A percentile compares a stretch with the other conserved stretches of the same genome.
Conservation (phyloP, 2,329 filamentous ascomycete genomes). For the Trichoderma cornu-damae region DNA sequence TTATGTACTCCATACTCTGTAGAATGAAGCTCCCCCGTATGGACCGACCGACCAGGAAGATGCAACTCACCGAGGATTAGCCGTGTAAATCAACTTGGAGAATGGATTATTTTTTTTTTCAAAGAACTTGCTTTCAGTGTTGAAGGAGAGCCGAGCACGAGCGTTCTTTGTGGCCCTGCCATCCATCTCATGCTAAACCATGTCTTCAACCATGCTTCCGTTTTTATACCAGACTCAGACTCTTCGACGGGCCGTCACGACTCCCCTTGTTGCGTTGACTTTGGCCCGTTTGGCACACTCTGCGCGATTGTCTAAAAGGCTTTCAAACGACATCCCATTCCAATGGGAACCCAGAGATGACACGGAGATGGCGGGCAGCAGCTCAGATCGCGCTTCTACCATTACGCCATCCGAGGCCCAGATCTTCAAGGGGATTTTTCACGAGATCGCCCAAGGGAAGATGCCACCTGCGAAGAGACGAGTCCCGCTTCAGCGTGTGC, state of each 20-base stretch:
- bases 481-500: not conserved
- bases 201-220: conserved; percentile 51
- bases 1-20: no score
- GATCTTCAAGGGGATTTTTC: conserved; percentile 56
- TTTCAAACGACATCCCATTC: conserved; percentile 46
- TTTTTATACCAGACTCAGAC: conserved; percentile 72
- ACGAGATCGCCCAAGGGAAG: conserved; percentile 37
- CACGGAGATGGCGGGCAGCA: conserved; percentile 13
- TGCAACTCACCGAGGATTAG: not conserved
- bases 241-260: conserved; percentile 32
- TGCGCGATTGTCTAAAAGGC: conserved; percentile 14
- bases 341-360: conserved; percentile 37
- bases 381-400: conserved; percentile 38
- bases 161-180: not conserved
- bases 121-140: not conserved
- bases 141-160: not conserved
- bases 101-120: not conserved
- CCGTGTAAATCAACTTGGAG: not conserved
- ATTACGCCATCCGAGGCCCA: conserved; percentile 54
- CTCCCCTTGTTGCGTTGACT: conserved; percentile 23
- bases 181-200: conserved; percentile 24
- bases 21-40: no score
- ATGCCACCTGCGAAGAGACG: conserved; percentile 29
- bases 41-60: no score
- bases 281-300: conserved; percentile 24